Evolutionary conservation across 225 moss, liverwort and hornwort genomes (phyloP), one percentile per base, ranked within the genome.

Genomic region (Marchantia polymorpha): DNA sequence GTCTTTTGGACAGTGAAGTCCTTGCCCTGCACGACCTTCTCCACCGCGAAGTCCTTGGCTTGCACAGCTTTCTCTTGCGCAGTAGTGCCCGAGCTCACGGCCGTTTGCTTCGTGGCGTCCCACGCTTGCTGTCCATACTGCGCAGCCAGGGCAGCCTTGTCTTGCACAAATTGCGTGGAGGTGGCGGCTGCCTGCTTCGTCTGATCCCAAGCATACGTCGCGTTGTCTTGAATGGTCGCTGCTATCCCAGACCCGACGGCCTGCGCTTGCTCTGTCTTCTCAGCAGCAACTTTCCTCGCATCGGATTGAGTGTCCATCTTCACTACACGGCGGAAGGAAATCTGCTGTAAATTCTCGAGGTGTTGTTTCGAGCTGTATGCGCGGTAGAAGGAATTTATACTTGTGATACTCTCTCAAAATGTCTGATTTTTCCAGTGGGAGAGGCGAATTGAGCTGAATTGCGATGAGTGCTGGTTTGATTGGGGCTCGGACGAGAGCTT

Each of bases 141-240:
- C n/a, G 23, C 64, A 20, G 64, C 64, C n/a, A 19, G 22, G 9
- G 20, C 64, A 64, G 64, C 17, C n/a, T 64, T 64, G 20, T 64
- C 64, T 64, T 64, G 64, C 19, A 64, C 64, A 64, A 19, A 64
- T 7, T 64, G 64, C 8, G 22, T 64, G 64, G 64, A 17, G 9
- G 64, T 64, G 64, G 22, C 64, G n/a, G 64, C 64, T 20, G n/a
- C 64, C 64, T 64, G 64, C n/a, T 64, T 64, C 64, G 64, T 64
- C 64, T 64, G 64, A 7, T 64, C 64, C 64, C 64, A 64, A 23
- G n/a, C 64, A 64, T 64, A 20, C 64, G 9, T 17, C 64, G 64
- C 64, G 20, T 64, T 20, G 10, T 64, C 23, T 23, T 64, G 64
- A 23, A 64, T n/a, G 1, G n/a, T 23, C 10, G 20, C 64, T 9